These are phyloP conservation scores for Trichoderma asperelloides DNA, from an alignment of 495 filamentous ascomycete species.

Conservation along the genomic window DNA sequence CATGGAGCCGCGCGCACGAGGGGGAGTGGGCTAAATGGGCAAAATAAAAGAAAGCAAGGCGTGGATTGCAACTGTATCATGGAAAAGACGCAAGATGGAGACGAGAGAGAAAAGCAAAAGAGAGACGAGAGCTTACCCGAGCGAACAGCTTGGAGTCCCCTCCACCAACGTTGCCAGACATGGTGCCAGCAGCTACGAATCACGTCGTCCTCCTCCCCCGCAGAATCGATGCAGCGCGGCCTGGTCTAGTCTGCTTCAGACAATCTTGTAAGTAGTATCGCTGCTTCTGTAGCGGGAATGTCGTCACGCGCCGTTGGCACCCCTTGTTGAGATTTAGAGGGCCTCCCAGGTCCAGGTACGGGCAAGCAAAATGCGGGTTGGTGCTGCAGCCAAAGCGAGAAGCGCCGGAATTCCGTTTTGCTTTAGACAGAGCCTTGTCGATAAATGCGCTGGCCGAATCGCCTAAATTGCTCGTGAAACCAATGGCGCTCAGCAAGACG, in stretches of 20 bases:
- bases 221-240: neutral
- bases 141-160: constrained; percentile 99
- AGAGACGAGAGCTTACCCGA: constrained; percentile 60
- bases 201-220: neutral
- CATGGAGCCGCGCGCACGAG: neutral
- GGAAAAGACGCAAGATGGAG: neutral
- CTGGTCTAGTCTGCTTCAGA: neutral
- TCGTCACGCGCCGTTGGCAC: neutral
- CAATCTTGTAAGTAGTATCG: neutral
- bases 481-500: too few species aligned
- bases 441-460: too few species aligned
- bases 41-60: neutral
- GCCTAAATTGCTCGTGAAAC: too few species aligned
- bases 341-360: too few species aligned
- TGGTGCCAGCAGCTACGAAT: constrained; percentile 29
- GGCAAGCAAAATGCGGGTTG: too few species aligned
- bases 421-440: too few species aligned
- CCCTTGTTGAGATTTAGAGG: neutral
- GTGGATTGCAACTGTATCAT: neutral
- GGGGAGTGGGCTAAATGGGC: neutral
- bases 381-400: too few species aligned
- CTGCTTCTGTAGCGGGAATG: neutral
- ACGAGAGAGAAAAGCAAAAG: neutral
- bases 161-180: constrained; percentile 63
- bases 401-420: too few species aligned